Evolutionary conservation across 2,329 filamentous ascomycete genomes (phyloP).

Genomic region (Tolypocladium album): DNA sequence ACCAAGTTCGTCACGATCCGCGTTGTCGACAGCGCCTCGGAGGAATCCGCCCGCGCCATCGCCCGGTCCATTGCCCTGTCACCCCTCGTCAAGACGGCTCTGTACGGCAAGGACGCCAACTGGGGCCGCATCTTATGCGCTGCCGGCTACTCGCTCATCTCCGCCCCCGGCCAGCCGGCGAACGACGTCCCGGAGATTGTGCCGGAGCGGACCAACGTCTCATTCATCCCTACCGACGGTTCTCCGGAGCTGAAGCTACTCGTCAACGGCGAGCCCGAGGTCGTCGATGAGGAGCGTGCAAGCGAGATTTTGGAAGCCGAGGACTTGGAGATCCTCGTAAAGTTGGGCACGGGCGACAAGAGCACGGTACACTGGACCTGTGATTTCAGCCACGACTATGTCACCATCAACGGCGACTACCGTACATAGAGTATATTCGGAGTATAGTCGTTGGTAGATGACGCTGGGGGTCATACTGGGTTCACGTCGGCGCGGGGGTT

Average conservation of each 20-base stretch:
- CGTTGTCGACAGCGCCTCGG: constrained; percentile 61
- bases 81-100: constrained; percentile 89
- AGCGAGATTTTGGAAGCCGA: constrained; percentile 68
- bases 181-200: constrained; percentile 54
- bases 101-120: constrained; percentile 96
- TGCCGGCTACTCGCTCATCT: constrained; percentile 67
- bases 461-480: background rate
- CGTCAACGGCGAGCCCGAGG: constrained; percentile 69
- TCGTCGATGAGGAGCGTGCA: constrained; percentile 65
- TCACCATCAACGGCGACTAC: constrained; percentile 59
- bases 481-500: background rate
- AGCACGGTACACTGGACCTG: constrained; percentile 75
- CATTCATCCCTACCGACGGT: constrained; percentile 70
- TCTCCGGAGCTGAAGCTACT: constrained; percentile 65
- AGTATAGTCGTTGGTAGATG: background rate
- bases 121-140: constrained; percentile 97
- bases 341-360: constrained; percentile 56
- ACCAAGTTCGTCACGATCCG: constrained; percentile 96
- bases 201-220: constrained; percentile 64
- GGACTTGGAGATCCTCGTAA: constrained; percentile 69
- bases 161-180: constrained; percentile 43
- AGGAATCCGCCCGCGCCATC: constrained; percentile 64
- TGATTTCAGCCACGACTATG: constrained; percentile 76
- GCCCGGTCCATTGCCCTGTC: constrained; percentile 84
- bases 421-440: constrained; percentile 34